Evolutionary conservation across 2,329 filamentous ascomycete species (phyloP).

Genomic region (Penicillium sp.): DNA sequence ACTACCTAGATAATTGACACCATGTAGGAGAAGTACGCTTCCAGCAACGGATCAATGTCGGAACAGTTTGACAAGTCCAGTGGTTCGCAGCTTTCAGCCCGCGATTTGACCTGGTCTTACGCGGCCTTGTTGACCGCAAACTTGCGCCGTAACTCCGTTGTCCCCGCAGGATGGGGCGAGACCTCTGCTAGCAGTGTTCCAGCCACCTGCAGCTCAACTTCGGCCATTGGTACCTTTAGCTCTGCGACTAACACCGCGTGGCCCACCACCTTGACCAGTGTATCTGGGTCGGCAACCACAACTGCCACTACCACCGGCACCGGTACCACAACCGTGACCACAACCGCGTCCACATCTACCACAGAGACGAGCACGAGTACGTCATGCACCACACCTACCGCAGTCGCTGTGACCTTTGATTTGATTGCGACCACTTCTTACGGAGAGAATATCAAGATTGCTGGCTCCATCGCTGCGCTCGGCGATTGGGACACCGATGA

Average conservation of each 20-base stretch:
- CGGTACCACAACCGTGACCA: conserved; percentile 6
- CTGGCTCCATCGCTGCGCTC: conserved; percentile 60
- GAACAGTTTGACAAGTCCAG: conserved; percentile 43
- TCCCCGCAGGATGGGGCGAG: conserved; percentile 38
- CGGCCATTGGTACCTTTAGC: conserved; percentile 35
- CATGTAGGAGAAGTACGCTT: conserved; percentile 27
- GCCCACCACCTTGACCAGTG: conserved; percentile 30
- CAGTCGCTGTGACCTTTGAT: conserved; percentile 59
- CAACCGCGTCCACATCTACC: conserved; percentile 12
- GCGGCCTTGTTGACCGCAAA: conserved; percentile 42
- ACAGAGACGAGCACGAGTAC: conserved; percentile 3
- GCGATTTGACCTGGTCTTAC: conserved; percentile 49
- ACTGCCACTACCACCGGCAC: conserved; percentile 8
- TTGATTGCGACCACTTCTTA: conserved; percentile 48
- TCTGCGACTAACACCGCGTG: conserved; percentile 34
- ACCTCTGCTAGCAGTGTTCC: conserved; percentile 33
- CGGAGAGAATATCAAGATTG: conserved; percentile 67
- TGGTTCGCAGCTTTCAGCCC: conserved; percentile 39
- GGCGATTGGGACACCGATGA: conserved; percentile 61
- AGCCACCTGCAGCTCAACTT: conserved; percentile 29
- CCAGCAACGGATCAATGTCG: conserved; percentile 34
- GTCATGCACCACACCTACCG: conserved; percentile 14
- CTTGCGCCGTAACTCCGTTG: conserved; percentile 31
- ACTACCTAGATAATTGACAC: background rate
- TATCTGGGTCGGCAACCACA: conserved; percentile 10